Evolutionary conservation across 2,329 filamentous ascomycete species (phyloP), one percentile per base, ranked within the genome.

Genomic region (Pseudogymnoascus pannorum): DNA sequence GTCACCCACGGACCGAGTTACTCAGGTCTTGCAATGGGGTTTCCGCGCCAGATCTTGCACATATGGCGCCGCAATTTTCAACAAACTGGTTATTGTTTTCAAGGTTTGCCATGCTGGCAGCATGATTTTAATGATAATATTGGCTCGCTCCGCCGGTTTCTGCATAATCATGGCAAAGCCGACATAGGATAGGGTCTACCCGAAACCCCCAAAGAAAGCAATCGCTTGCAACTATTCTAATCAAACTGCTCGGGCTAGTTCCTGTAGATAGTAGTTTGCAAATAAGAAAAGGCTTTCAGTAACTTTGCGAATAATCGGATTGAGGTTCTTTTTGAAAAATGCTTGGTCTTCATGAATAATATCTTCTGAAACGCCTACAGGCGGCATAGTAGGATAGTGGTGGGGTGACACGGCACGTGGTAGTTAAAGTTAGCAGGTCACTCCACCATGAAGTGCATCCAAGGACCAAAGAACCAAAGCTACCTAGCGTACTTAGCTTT

Each of bases 81-180:
- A 31, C 24, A 29, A 16, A 22, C 22, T 48, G 6, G 42, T 48
- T 48, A 26, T 26, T 54, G 48, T 54, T 31, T 54, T 5, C 24
- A 54, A 54, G n/a, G 48, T 18, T 54, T 54, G 4, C 12, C 48
- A 54, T 54, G 48, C 48, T 54, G 48, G 48, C 18, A 20, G 48
- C 48, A 54, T 54, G 48, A 18, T 54, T 18, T 31, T 54, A 54
- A 54, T 54, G 5, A n/a, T 54, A 54, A 54, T 54, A 54, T 54
- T 54, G 48, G 48, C 48, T 26, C 18, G 48, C n/a, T 54, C 48
- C 48, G 48, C 48, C 26, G 48, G 48, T 54, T 31, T 54, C 48
- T 54, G 48, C 48, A 54, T 54, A 54, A 31, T 54, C 24, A 31
- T 18, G 11, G 48, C 48, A 54, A 54, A 54, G 29, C 48, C 48